phyloP scores from a whole-genome alignment of 345 rosid genomes.

The Tarenaya hassleriana region DNA sequence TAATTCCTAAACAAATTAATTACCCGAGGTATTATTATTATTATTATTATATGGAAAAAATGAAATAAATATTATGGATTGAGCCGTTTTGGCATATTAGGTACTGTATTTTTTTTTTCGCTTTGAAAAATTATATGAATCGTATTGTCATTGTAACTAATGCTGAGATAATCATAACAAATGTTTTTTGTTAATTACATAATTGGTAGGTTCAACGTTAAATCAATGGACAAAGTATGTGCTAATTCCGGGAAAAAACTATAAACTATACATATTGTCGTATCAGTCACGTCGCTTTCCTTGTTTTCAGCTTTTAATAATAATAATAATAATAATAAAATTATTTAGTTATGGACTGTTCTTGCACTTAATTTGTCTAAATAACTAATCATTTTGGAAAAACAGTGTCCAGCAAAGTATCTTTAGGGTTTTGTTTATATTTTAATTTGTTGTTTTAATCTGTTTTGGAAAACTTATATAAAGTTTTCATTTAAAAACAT shows the following conservation, averaged over 20 bases:
- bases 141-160: no score
- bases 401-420: no score
- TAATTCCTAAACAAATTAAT: not conserved
- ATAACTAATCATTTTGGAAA: not conserved
- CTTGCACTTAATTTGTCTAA: not conserved
- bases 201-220: constrained; percentile 26
- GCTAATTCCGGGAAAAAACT: constrained; percentile 10
- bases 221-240: constrained; percentile 14
- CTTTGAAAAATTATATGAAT: no score
- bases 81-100: no score
- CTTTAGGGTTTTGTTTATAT: no score
- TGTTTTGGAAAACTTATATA: no score
- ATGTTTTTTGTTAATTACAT: constrained; percentile 18
- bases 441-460: no score
- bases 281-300: constrained; percentile 25
- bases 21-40: not conserved
- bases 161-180: no score
- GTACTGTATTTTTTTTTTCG: no score
- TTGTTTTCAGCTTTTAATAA: constrained; percentile 21
- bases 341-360: not conserved
- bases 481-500: no score
- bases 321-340: constrained; percentile 1
- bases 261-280: constrained; percentile 7
- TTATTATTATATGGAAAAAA: no score
- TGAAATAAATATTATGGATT: no score